Conservation (phyloP, 1,284 basidiomycete genomes). For the Cryptococcus deneoformans region DNA sequence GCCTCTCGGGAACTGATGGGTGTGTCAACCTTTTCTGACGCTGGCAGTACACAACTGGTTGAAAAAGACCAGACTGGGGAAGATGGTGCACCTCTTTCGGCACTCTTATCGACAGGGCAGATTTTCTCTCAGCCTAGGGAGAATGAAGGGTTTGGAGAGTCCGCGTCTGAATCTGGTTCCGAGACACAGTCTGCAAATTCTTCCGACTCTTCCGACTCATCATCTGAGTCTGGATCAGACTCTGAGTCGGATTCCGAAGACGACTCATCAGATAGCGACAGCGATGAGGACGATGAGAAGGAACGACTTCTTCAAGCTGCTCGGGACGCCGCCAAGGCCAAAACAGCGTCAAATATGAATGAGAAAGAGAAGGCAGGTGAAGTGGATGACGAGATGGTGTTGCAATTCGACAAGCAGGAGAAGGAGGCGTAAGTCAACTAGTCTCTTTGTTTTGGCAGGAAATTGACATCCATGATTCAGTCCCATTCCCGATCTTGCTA, state of each 20-base stretch:
- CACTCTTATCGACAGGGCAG: constrained; percentile 8
- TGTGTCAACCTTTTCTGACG: neutral
- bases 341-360: constrained; percentile 21
- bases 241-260: constrained; percentile 42
- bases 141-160: neutral
- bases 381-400: constrained; percentile 29
- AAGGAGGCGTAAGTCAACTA: constrained; percentile 40
- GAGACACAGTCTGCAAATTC: constrained; percentile 1
- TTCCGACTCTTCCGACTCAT: neutral
- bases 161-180: constrained; percentile 1
- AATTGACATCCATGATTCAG: constrained; percentile 44
- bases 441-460: neutral
- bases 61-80: constrained; percentile 1
- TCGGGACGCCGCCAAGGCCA: constrained; percentile 55
- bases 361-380: constrained; percentile 6
- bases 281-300: constrained; percentile 18
- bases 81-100: neutral
- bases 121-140: constrained; percentile 6
- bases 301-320: constrained; percentile 55
- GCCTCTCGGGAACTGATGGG: neutral
- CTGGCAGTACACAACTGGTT: neutral
- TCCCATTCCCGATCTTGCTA: constrained; percentile 50
- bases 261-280: constrained; percentile 4
- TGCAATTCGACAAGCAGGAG: constrained; percentile 40
- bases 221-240: constrained; percentile 32